Evolutionary conservation across 768 basidiomycete species (phyloP).

Genomic region (Boletus patriciae): DNA sequence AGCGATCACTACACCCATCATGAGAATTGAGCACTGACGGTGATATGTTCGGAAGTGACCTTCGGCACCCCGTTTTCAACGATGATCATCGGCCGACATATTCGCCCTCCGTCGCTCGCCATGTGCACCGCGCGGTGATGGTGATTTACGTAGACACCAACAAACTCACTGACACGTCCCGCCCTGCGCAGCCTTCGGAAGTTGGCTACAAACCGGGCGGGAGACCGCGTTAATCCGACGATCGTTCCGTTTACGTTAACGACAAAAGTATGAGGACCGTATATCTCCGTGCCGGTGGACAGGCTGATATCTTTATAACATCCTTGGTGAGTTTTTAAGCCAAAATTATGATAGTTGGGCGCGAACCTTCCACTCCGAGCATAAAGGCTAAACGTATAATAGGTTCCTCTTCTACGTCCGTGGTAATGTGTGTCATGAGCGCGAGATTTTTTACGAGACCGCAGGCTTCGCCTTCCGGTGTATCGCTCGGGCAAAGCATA

Average conservation of each 20-base stretch:
- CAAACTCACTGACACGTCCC: conserved; percentile 92
- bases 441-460: conserved; percentile 98
- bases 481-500: conserved; percentile 96
- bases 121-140: conserved; percentile 95
- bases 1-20: not conserved
- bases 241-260: conserved; percentile 97
- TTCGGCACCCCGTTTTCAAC: conserved; percentile 78
- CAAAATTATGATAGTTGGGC: conserved; percentile 11
- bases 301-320: conserved; percentile 73
- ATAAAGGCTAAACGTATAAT: conserved; percentile 87
- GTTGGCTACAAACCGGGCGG: conserved; percentile 80
- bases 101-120: conserved; percentile 95
- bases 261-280: conserved; percentile 87
- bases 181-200: conserved; percentile 93
- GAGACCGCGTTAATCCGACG: conserved; percentile 87
- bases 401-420: conserved; percentile 95
- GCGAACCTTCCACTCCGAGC: conserved; percentile 93
- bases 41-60: conserved; percentile 79
- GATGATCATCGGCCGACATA: conserved; percentile 97
- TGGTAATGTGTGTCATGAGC: conserved; percentile 99
- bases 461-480: conserved; percentile 99
- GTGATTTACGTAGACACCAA: conserved; percentile 93
- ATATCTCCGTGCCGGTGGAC: conserved; percentile 93
- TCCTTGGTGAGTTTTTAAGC: conserved; percentile 11
- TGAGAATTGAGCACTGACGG: conserved; percentile 41